Evolutionary conservation across 2,329 filamentous ascomycete genomes (phyloP), one percentile per base, ranked within the genome.

Genomic region (Fusarium tupiense): DNA sequence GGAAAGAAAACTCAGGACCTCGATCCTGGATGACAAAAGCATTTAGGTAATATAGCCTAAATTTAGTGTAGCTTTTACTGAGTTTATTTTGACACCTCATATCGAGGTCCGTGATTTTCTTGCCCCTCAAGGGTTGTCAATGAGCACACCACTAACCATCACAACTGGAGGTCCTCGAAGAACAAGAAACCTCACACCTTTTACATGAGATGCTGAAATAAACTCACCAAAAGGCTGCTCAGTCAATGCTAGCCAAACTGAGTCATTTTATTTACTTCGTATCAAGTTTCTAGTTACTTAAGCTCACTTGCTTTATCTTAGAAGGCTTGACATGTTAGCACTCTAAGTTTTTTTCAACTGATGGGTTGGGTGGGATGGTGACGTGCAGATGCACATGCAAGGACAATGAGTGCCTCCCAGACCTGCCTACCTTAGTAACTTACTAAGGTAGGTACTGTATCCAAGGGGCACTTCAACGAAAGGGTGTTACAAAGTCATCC

Each of bases 341-440:
- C 41, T 61, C 53, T 43, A 61, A 26, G 37, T 49, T 31, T 54
- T 56, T n/a, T 40, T 46, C 35, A 47, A 37, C 24, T 41, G 52
- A 40, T 56, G 35, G 35, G 38, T 37, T 53, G 44, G 29, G 61
- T 69, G 46, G 43, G 60, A 43, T 59, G 26, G 57, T 56, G 50
- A 71, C 37, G 40, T 67, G 43, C 63, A 52, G 53, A 38, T 49
- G 26, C 52, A 41, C 47, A 71, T 58, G 47, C 43, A 61, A 44
- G 38, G 35, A 62, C 37, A n/a, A 19, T 26, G 12, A 52, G 41
- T 37, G 33, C 16, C 31, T 50, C 16, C 46, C 46, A 31, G 47
- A 29, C 19, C 26, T 29, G 24, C 26, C 44, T 47, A 35, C 33
- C 33, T 13, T 33, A 33, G 31, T 14, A 35, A 35, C 7, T 35